Conservation (phyloP, 352 stramenopile genomes). For the Pythium rishiriense region DNA sequence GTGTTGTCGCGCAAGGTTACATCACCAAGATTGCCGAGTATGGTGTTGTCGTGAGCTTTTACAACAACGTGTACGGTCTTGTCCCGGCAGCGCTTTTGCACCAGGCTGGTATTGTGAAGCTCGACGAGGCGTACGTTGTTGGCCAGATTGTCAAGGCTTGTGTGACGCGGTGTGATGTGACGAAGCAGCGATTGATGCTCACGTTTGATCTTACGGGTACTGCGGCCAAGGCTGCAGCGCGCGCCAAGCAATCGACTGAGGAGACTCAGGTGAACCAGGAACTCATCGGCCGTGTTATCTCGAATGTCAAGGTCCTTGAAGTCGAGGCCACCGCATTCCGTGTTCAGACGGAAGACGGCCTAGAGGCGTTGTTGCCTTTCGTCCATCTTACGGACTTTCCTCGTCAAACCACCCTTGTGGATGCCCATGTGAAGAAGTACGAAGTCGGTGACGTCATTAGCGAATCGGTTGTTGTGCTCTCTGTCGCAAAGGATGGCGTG, state of each 20-base stretch:
- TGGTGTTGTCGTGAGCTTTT: slow-evolving; percentile 95
- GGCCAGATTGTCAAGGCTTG: slow-evolving; percentile 86
- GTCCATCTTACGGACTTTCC: slow-evolving; percentile 88
- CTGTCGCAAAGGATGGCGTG: slow-evolving; percentile 64
- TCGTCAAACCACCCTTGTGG: slow-evolving; percentile 71
- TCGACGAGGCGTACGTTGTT: slow-evolving; percentile 82
- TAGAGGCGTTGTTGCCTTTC: slow-evolving; percentile 75
- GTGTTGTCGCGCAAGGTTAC: slow-evolving; percentile 85
- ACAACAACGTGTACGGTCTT: slow-evolving; percentile 94
- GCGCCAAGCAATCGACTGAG: background rate
- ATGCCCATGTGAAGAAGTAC: slow-evolving; percentile 62
- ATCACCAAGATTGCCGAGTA: slow-evolving; percentile 94
- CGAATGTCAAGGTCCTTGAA: slow-evolving; percentile 67
- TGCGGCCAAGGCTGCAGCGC: slow-evolving; percentile 24
- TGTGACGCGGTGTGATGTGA: slow-evolving; percentile 72
- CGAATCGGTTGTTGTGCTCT: slow-evolving; percentile 68
- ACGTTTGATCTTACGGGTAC: slow-evolving; percentile 70
- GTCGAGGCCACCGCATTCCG: slow-evolving; percentile 68
- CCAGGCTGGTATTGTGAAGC: slow-evolving; percentile 78
- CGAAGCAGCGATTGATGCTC: slow-evolving; percentile 85
- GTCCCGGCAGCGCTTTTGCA: slow-evolving; percentile 87
- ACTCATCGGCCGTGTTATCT: slow-evolving; percentile 58
- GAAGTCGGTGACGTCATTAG: slow-evolving; percentile 50
- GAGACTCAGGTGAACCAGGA: slow-evolving; percentile 22
- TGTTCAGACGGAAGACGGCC: slow-evolving; percentile 70